Evolutionary conservation across 2,329 filamentous ascomycete species (phyloP).

Genomic region (Sordariomycetes sp.): DNA sequence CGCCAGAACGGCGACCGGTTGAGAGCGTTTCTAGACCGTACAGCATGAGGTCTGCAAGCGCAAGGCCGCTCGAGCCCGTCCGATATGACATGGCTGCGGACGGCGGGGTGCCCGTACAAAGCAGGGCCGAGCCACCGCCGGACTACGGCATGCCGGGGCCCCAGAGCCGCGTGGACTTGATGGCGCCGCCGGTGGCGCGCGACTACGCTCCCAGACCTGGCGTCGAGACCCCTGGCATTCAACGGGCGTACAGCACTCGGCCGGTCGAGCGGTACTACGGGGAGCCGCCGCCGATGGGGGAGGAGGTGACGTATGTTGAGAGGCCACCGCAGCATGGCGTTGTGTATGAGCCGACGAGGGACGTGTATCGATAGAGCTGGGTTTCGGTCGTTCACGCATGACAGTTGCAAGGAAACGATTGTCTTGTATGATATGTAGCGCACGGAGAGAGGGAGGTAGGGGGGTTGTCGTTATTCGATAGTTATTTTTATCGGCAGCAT

Average conservation of each 20-base stretch:
- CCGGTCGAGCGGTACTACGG: conserved; percentile 34
- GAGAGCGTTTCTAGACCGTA: conserved; percentile 43
- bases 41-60: conserved; percentile 43
- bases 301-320: conserved; percentile 34
- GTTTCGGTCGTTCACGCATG: background rate
- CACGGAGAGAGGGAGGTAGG: background rate
- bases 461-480: background rate
- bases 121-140: conserved; percentile 22
- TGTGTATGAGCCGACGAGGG: conserved; percentile 31
- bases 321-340: conserved; percentile 30
- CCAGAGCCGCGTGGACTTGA: background rate
- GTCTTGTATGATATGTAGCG: background rate
- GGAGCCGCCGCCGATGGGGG: conserved; percentile 13
- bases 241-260: conserved; percentile 28
- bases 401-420: background rate
- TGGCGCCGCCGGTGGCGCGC: conserved; percentile 1
- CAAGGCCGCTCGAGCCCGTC: conserved; percentile 38
- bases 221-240: conserved; percentile 11
- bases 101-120: conserved; percentile 31
- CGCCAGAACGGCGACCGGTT: conserved; percentile 28
- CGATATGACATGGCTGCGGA: conserved; percentile 29
- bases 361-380: conserved; percentile 20
- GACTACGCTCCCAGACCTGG: conserved; percentile 1
- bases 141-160: conserved; percentile 1
- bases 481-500: background rate